Evolutionary conservation across 139 green algal species (phyloP).

Genomic region (Ulvella scutata): DNA sequence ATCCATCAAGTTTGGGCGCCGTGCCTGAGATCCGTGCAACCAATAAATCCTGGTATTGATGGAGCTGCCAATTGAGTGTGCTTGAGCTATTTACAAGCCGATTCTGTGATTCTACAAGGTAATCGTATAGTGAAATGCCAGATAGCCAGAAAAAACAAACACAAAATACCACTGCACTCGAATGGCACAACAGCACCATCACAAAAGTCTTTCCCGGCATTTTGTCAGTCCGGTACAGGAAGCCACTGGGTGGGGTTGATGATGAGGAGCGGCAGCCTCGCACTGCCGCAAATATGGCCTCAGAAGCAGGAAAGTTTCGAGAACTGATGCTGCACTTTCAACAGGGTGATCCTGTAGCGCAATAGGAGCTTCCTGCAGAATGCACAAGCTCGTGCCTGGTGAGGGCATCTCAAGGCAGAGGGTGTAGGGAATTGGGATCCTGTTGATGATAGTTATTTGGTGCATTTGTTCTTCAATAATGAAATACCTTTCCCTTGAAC

Average conservation of each 20-base stretch:
- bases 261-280: slow-evolving; percentile 44
- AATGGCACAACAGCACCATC: too few species aligned
- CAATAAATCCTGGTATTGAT: too few species aligned
- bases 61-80: background rate
- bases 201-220: too few species aligned
- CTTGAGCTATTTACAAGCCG: background rate
- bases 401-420: too few species aligned
- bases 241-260: background rate
- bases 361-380: too few species aligned
- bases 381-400: too few species aligned
- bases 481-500: too few species aligned
- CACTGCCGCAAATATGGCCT: slow-evolving; percentile 63
- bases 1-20: background rate
- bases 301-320: slow-evolving; percentile 48
- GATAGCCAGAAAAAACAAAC: background rate
- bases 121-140: background rate
- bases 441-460: too few species aligned
- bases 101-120: background rate
- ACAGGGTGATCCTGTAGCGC: too few species aligned
- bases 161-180: background rate
- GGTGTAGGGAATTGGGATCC: too few species aligned
- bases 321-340: slow-evolving; percentile 27
- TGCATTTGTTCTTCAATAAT: too few species aligned
- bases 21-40: too few species aligned
- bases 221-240: background rate